Evolutionary conservation across 352 stramenopile genomes (phyloP).

Genomic region (Phytophthora citrophthora): DNA sequence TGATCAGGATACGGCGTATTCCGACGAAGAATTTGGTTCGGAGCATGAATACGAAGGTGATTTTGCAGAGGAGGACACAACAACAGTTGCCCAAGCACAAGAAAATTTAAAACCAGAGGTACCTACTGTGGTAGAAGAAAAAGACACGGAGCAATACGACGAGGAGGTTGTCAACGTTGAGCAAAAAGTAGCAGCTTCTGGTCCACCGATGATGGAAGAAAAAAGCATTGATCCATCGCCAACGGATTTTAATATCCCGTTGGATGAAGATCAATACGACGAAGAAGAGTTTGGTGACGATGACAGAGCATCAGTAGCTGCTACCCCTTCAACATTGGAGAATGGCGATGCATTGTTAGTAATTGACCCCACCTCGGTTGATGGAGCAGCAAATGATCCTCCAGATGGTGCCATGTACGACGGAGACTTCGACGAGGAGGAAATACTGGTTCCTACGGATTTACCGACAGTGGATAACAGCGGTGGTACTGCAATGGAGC

Average conservation of each 20-base stretch:
- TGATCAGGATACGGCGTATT: conserved; percentile 27
- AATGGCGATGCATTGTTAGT: not conserved
- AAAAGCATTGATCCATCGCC: not conserved
- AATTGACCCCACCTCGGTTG: not conserved
- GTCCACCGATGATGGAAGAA: not conserved
- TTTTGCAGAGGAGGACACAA: conserved; percentile 30
- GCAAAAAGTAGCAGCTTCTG: not conserved
- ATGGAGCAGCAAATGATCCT: not conserved
- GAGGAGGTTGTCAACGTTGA: conserved; percentile 24
- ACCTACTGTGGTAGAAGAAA: not conserved
- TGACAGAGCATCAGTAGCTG: not conserved
- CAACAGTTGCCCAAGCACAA: not conserved
- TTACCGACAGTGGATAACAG: not conserved
- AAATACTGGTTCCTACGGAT: not conserved
- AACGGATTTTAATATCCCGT: too few relatives aligned
- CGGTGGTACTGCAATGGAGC: not conserved
- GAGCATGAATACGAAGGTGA: conserved; percentile 3
- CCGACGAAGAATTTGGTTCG: conserved; percentile 7
- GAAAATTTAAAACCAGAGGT: not conserved
- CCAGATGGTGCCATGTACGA: conserved; percentile 14
- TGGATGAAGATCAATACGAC: conserved; percentile 11
- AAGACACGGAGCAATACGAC: conserved; percentile 14
- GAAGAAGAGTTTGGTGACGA: conserved; percentile 23
- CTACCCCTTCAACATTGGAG: not conserved
- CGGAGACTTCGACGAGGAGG: conserved; percentile 14